A percentile compares a stretch with the other conserved stretches of the same genome.
These are phyloP conservation scores for Phyllosticta capitalensis DNA, from an alignment of 2,329 filamentous ascomycete species.

Conservation along the genomic window DNA sequence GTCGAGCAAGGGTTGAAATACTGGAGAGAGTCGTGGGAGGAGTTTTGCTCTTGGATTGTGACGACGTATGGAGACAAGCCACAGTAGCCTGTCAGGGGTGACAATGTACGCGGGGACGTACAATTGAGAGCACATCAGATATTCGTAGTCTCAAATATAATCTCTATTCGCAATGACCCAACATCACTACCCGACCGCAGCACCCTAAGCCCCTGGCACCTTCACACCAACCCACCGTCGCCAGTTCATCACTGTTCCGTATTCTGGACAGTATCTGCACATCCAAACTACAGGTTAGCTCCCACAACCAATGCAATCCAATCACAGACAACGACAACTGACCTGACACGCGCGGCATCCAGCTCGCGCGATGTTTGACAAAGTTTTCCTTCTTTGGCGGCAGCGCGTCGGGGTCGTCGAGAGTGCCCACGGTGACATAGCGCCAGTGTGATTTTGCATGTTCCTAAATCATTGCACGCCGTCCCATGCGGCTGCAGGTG, in stretches of 20 bases:
- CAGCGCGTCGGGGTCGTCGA: conserved; percentile 19
- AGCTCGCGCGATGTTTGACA: conserved; percentile 40
- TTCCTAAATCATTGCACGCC: conserved; percentile 13
- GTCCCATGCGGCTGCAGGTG: neutral
- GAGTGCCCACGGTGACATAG: conserved; percentile 17
- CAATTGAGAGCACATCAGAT: no score
- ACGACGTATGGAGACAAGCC: conserved; percentile 22
- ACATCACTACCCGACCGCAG: no score
- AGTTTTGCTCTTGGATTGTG: conserved; percentile 48
- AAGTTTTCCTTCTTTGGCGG: conserved; percentile 59
- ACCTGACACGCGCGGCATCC: conserved; percentile 20
- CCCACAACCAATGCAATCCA: neutral
- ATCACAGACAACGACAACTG: neutral
- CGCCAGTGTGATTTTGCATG: conserved; percentile 17
- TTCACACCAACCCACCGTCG: no score
- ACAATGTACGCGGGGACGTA: neutral
- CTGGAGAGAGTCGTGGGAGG: conserved; percentile 50
- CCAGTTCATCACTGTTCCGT: conserved; percentile 10
- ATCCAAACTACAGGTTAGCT: neutral
- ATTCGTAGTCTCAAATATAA: no score
- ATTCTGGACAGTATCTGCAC: conserved; percentile 12
- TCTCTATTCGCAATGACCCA: no score
- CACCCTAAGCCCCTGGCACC: neutral
- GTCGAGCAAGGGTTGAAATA: conserved; percentile 28
- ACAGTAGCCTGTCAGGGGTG: neutral